These are phyloP conservation scores for Alternaria sp. DNA, from an alignment of 2,329 filamentous ascomycete genomes.

Conservation along the genomic window DNA sequence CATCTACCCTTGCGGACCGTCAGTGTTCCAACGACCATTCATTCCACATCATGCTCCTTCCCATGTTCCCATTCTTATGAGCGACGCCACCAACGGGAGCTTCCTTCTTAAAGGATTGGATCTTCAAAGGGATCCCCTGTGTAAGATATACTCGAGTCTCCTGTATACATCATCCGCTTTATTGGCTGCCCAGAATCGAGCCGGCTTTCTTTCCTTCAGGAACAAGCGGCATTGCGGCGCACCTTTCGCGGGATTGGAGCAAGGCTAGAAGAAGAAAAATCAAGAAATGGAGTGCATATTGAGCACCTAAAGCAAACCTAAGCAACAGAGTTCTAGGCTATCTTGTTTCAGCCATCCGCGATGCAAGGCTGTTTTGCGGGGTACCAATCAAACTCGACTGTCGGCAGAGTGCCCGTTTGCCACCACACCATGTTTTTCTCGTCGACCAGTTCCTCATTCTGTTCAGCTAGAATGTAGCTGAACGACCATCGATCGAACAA, in stretches of 20 bases:
- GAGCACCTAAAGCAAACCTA: constrained; percentile 9
- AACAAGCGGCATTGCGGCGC: constrained; percentile 8
- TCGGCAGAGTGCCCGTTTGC: constrained; percentile 5
- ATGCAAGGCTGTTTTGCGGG: constrained; percentile 13
- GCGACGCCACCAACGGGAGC: constrained; percentile 15
- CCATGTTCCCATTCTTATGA: neutral
- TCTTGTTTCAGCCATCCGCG: constrained; percentile 11
- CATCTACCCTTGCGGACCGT: constrained; percentile 5
- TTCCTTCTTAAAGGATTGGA: constrained; percentile 2
- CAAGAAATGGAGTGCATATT: constrained; percentile 1
- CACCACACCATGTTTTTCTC: constrained; percentile 4
- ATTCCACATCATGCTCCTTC: constrained; percentile 1
- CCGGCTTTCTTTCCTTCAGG: constrained; percentile 1
- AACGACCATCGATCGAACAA: neutral
- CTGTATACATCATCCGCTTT: neutral
- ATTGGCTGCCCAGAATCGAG: neutral
- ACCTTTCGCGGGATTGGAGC: constrained; percentile 5
- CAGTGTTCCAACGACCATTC: constrained; percentile 1
- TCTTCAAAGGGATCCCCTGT: constrained; percentile 7
- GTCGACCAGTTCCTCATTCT: constrained; percentile 1
- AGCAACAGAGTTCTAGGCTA: constrained; percentile 18
- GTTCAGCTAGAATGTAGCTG: neutral
- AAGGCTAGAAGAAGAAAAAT: constrained; percentile 7
- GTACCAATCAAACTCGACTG: constrained; percentile 11
- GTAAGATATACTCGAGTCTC: neutral